Evolutionary conservation across 495 filamentous ascomycete species (phyloP), one percentile per base, ranked within the genome.

Genomic region (Lophium mytilinum): DNA sequence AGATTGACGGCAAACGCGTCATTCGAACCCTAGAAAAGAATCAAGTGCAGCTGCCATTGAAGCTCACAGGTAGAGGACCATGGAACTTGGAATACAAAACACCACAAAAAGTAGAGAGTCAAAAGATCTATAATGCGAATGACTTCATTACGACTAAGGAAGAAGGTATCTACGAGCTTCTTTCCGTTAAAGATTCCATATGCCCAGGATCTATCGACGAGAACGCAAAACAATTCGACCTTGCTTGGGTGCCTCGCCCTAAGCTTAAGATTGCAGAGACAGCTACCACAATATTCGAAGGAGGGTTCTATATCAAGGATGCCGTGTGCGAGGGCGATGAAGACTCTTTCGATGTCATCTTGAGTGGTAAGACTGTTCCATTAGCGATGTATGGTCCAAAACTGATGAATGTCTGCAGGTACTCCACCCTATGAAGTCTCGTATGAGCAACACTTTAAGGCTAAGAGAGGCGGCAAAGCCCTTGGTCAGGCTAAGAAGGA

Each of bases 241-340:
- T 98, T 11, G 77, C 80, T 15, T 96, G 90, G 90, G 85, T 90
- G 53, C 77, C 86, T 24, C 79, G 90, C 36, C 93, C 93, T 7
- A 75, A 83, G 50, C 76, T 96, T 36, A 78, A 76, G 21, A 69
- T 93, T 15, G 68, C 84, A 0, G 80, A 86, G 53, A 83, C 81
- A 37, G 74, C 82, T 6, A 72, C 79, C 30, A 72, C 65, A 64
- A 70, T 61, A 24, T 66, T 70, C 52, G 76, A 68, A 51, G 72
- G 72, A 19, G 55, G 37, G 37, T 77, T 72, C 53, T 89, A 75
- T 65, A 66, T 82, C 56, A 88, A 92, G 68, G 77, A 80, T n/a
- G 83, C 87, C 58, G 83, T 98, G 6, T 98, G 93, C 63, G 89
- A 98, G 72, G 92, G 93, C 15, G 92, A 96, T 49, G 86, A 92